Base-by-base conservation (phyloP, 1,284 basidiomycete species). In the Ustilago bromivora region DNA sequence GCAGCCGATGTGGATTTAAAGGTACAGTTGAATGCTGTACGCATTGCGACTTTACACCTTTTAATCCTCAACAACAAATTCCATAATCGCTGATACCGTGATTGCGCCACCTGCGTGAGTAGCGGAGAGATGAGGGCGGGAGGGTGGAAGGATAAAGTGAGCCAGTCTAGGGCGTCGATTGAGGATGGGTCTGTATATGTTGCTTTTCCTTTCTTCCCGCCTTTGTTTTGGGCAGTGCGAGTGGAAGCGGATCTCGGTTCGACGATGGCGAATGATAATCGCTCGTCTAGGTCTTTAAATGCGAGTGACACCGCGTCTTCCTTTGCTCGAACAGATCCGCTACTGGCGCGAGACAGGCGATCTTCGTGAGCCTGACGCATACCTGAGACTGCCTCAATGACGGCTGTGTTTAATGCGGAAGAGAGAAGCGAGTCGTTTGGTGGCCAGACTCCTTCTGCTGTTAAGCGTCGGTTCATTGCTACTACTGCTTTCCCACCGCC, bases 111-210 rank as follows among this genome's bases (percentile, higher is more conserved):
- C 57, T 66, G 62, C n/a, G 77, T 76, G 2, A 82, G 59, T 31
- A 82, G 62, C 17, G 79, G 79, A 12, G 81, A 67, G 43, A 82
- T 80, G 41, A 82, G 67, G 28, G 79, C 71, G 1, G 79, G 81
- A 9, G 81, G 81, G 17, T 73, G 72, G 65, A 81, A 82, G 7
- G 66, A 77, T 4, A 82, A 43, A 3, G 79, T 81, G 35, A 82
- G 71, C 81, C 81, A 82, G 49, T 82, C 81, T 7, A 82, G 61
- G 1, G 77, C 81, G 28, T 78, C 71, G 54, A 82, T 81, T 13
- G 64, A 71, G 1, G 70, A 43, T 0, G 76, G 67, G 49, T 82
- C 79, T 5, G 62, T 54, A 79, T 79, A 82, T 0, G 52, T 58
- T 1, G 67, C 58, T 34, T 73, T 71, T n/a, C 43, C 34, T 51